A percentile compares a stretch with the other conserved stretches of the same genome.
These are phyloP conservation scores for Hypoxylon sp. DNA, from an alignment of 2,329 filamentous ascomycete genomes.

Conservation along the genomic window DNA sequence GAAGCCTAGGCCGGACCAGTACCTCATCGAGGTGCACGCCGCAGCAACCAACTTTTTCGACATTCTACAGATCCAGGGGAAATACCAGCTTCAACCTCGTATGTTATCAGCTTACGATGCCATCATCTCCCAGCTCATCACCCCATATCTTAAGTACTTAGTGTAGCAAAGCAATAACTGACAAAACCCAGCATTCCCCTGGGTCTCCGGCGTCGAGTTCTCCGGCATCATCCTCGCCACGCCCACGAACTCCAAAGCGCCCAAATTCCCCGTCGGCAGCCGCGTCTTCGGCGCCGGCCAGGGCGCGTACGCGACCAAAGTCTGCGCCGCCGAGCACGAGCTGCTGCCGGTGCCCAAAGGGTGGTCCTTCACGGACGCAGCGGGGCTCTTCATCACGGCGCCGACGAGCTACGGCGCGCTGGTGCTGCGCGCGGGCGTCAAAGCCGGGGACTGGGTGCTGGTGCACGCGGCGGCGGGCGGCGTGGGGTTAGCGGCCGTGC, in stretches of 20 bases:
- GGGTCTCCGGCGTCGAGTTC: slow-evolving; percentile 90
- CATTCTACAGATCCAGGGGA: slow-evolving; percentile 92
- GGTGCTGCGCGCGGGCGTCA: slow-evolving; percentile 81
- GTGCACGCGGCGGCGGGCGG: slow-evolving; percentile 94
- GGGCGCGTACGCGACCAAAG: slow-evolving; percentile 86
- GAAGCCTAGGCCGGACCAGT: slow-evolving; percentile 78
- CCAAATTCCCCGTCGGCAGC: slow-evolving; percentile 80
- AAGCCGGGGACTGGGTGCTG: slow-evolving; percentile 86
- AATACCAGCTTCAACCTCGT: slow-evolving; percentile 93
- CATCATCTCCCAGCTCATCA: neutral
- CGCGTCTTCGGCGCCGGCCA: slow-evolving; percentile 89
- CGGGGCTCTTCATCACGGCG: slow-evolving; percentile 91
- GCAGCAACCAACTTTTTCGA: slow-evolving; percentile 97
- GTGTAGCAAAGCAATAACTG: slow-evolving; percentile 1
- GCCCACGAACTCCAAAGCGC: slow-evolving; percentile 66
- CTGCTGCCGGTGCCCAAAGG: slow-evolving; percentile 82
- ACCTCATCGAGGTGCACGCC: slow-evolving; percentile 88
- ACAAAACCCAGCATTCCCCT: slow-evolving; percentile 75
- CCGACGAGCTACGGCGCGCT: slow-evolving; percentile 90
- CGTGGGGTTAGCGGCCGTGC: slow-evolving; percentile 91
- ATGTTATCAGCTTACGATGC: slow-evolving; percentile 44
- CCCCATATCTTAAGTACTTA: too few species aligned
- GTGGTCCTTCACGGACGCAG: slow-evolving; percentile 88
- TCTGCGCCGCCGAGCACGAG: slow-evolving; percentile 75
- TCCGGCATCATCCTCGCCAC: slow-evolving; percentile 80